These are phyloP conservation scores for Mycena kentingensis DNA, from an alignment of 768 basidiomycete genomes.

Conservation along the genomic window DNA sequence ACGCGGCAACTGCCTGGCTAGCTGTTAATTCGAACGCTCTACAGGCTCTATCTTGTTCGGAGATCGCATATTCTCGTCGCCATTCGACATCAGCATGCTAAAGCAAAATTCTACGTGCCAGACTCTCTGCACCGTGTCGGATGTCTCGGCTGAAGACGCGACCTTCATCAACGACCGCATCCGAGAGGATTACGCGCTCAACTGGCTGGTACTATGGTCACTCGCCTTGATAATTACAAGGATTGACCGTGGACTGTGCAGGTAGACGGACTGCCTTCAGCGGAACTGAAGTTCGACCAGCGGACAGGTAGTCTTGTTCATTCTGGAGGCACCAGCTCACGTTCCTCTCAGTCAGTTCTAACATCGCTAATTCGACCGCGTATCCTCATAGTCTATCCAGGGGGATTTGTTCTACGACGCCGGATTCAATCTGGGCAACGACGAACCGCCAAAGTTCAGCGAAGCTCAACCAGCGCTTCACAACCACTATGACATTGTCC, in stretches of 20 bases:
- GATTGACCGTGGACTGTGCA: too few relatives aligned
- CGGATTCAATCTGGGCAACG: conserved; percentile 90
- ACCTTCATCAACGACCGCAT: conserved; percentile 92
- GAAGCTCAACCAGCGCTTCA: conserved; percentile 68
- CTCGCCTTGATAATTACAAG: neutral
- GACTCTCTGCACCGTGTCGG: conserved; percentile 60
- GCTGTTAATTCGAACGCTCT: too few relatives aligned
- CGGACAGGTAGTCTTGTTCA: too few relatives aligned
- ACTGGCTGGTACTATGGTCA: neutral
- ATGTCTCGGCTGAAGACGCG: conserved; percentile 70
- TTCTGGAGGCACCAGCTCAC: too few relatives aligned
- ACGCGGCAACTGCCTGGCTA: too few relatives aligned
- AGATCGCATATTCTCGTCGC: conserved; percentile 90
- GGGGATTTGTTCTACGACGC: conserved; percentile 89
- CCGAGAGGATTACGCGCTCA: conserved; percentile 73
- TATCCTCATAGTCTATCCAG: conserved; percentile 39
- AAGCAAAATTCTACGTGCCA: conserved; percentile 75
- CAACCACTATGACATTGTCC: conserved; percentile 90
- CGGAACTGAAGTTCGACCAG: conserved; percentile 85
- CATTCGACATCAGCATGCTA: conserved; percentile 85
- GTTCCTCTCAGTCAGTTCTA: neutral
- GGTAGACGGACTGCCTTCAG: conserved; percentile 91
- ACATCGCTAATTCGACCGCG: too few relatives aligned
- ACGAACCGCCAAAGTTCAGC: conserved; percentile 56
- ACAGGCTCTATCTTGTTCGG: conserved; percentile 97